Base-by-base conservation (phyloP, 768 basidiomycete genomes). In the Hebeloma cylindrosporum region DNA sequence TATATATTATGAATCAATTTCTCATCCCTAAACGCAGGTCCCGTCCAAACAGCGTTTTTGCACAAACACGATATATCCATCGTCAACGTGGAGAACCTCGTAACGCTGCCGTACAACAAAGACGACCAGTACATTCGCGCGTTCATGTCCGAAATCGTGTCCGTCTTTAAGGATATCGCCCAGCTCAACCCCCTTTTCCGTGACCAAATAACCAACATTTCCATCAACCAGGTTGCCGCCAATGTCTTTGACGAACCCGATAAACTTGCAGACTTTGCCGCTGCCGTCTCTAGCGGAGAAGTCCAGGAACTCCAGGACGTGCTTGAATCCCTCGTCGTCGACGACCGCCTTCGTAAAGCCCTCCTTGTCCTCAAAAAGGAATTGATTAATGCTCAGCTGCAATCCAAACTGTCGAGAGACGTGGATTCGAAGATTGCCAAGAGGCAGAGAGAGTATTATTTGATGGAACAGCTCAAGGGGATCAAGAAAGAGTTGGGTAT, bases 171-270 rank as follows among this genome's bases (percentile, higher is more conserved):
- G 73, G 94, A 97, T 60, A 96, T 98, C 48, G 94, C 94, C 0
- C 91, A 94, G 63, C 78, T 97, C 31, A 95, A 96, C 65, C 93
- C 93, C 2, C 82, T 97, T 53, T 97, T 98, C 84, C 88, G 94
- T 31, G 95, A 97, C 71, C 94, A 97, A 61, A 95, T 97, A 54
- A 93, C 93, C 51, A 93, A 92, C 63, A 96, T 96, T 65, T 88
- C 88, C 11, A 93, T 95, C 66, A 87, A 88, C 61, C 92, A 95
- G 62, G 81, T 91, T 43, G 87, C 93, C 2, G 79, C 87, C 7
- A 96, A 93, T 66, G 88, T 96, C 43, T 97, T 98, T 56, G 93
- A 97, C 59, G 94, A 97, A 59, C 95, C 95, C 0, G 93, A 96
- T 64, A 93, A 93, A 61, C 82, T 97, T 18, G 95, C 94, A 0